Evolutionary conservation across 306 rosid genomes (phyloP), one percentile per base, ranked within the genome.

Genomic region (Argentina anserina): DNA sequence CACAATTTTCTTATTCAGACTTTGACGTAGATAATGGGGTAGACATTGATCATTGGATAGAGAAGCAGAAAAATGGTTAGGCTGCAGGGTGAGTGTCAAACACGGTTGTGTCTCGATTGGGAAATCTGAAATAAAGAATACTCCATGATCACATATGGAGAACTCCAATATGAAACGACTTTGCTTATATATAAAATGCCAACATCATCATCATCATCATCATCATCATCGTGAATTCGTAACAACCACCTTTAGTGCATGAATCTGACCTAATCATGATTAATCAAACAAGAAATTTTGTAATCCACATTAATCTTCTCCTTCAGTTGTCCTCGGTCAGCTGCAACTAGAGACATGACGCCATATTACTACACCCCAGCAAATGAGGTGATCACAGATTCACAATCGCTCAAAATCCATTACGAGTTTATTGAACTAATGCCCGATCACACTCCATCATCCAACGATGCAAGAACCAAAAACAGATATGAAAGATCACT

Each of bases 61-160:
- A 70, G 11, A 18, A 53, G 65, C 9, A 7, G 25, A 25, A 49
- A 49, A 49, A 49, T 49, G 25, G 11, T 7, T 17, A 1, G n/a
- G 25, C 9, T 20, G 56, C 70, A 69, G 74, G 29, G 53, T 69
- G 70, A 34, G 52, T 69, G 80, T 85, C 86, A 81, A 77, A 79
- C 75, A 81, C 74, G 83, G 71, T 84, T 72, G 53, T 37, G 45
- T 68, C 49, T 75, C 25, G 14, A 67, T 4, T 39, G 68, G 15
- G 10, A 65, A 2, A 33, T 70, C 40, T 55, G 59, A n/a, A n/a
- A 20, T 29, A 65, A 39, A 65, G 8, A 65, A 65, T 40, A 9
- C 5, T 39, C 42, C 75, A n/a, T 55, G 40, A 17, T 71, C 75
- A 25, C 3, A 21, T n/a, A n/a, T 25, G 31, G 36, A 9, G 33